A percentile compares a stretch with the other conserved stretches of the same genome.
phyloP scores from a whole-genome alignment of 2,329 filamentous ascomycete genomes.

The Tricladium varicosporioides region DNA sequence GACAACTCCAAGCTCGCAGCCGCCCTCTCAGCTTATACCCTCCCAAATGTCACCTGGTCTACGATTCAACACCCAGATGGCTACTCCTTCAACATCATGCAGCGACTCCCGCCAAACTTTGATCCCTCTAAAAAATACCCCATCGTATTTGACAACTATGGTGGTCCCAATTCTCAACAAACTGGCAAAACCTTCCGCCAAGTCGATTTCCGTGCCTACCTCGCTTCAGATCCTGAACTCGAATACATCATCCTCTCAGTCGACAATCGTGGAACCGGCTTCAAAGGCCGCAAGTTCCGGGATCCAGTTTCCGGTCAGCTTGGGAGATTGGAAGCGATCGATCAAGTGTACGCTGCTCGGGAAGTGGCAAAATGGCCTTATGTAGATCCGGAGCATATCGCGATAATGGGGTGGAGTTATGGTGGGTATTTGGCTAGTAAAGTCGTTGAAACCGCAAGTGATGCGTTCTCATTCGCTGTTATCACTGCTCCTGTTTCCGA shows the following conservation, averaged over 20 bases:
- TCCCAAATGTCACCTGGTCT: conserved; percentile 62
- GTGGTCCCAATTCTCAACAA: conserved; percentile 62
- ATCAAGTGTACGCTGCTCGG: conserved; percentile 66
- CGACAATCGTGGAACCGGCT: conserved; percentile 66
- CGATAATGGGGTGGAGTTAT: conserved; percentile 69
- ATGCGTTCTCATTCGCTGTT: conserved; percentile 59
- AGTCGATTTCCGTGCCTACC: conserved; percentile 60
- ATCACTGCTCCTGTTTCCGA: conserved; percentile 66
- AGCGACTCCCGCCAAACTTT: conserved; percentile 64
- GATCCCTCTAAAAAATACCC: conserved; percentile 62
- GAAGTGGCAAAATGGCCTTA: conserved; percentile 50
- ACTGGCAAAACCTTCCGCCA: conserved; percentile 55
- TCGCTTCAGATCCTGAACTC: conserved; percentile 65
- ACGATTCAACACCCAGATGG: conserved; percentile 61
- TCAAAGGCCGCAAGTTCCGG: conserved; percentile 62
- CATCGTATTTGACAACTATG: conserved; percentile 65
- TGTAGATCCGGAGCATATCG: conserved; percentile 57
- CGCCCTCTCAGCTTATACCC: conserved; percentile 56
- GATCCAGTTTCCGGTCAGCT: conserved; percentile 56
- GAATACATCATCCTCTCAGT: conserved; percentile 67
- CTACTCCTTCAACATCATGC: conserved; percentile 61
- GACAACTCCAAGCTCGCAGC: conserved; percentile 57
- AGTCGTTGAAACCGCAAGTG: conserved; percentile 60
- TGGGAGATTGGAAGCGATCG: conserved; percentile 60
- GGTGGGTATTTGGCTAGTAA: conserved; percentile 67